Evolutionary conservation across 148 eudicot species (phyloP).

Genomic region (Talinum fruticosum): DNA sequence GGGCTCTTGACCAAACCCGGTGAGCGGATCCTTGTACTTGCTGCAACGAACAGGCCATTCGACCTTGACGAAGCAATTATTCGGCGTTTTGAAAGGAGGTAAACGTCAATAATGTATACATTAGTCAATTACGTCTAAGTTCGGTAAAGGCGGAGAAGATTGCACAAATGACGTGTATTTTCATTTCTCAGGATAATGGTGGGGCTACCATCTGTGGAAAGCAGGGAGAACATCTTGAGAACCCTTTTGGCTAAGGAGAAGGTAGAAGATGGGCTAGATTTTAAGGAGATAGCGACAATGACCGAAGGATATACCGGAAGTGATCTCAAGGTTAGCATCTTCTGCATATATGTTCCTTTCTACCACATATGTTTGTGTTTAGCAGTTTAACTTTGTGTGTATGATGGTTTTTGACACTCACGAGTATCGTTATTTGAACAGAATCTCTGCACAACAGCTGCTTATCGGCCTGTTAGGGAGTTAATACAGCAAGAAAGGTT

Average conservation of each 20-base stretch:
- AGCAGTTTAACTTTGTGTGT: background rate
- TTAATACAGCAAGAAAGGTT: slow-evolving; percentile 75
- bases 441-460: slow-evolving; percentile 97
- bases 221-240: slow-evolving; percentile 75
- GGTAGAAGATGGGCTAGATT: slow-evolving; percentile 52
- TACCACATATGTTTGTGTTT: background rate
- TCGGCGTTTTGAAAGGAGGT: slow-evolving; percentile 96
- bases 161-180: background rate
- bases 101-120: background rate
- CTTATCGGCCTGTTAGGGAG: slow-evolving; percentile 92
- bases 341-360: background rate
- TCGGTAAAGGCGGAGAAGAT: too few species aligned
- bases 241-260: slow-evolving; percentile 87
- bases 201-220: slow-evolving; percentile 72
- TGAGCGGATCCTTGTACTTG: slow-evolving; percentile 85
- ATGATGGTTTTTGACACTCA: slow-evolving; percentile 6
- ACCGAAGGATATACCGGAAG: slow-evolving; percentile 93
- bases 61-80: slow-evolving; percentile 98
- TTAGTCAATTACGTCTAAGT: background rate
- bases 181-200: slow-evolving; percentile 64
- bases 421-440: slow-evolving; percentile 24
- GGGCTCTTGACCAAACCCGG: slow-evolving; percentile 75
- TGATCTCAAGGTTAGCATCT: slow-evolving; percentile 69
- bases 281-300: slow-evolving; percentile 68
- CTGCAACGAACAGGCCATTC: slow-evolving; percentile 95